Conservation (phyloP, 148 eudicot genomes). For the Rhododendron molle region DNA sequence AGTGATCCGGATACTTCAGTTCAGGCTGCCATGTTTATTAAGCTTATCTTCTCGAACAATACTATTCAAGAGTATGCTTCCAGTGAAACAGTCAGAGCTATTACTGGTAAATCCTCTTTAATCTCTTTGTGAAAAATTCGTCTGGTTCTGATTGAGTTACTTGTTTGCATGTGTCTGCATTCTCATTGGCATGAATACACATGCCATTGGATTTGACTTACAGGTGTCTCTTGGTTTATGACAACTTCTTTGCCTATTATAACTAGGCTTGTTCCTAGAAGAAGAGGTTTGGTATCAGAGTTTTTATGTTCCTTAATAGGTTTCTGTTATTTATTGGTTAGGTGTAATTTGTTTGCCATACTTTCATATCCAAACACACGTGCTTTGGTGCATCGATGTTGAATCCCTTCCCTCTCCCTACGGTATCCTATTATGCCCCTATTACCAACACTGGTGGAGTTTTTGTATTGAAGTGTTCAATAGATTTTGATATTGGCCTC, state of each 20-base stretch:
- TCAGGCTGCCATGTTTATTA: constrained; percentile 91
- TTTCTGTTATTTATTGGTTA: background rate
- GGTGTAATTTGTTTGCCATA: background rate
- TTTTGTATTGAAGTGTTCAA: too few relatives aligned
- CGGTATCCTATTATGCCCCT: background rate
- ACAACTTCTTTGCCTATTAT: background rate
- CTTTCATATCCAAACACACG: background rate
- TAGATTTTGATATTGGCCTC: background rate
- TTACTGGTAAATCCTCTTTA: constrained; percentile 60
- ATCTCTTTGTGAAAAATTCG: background rate
- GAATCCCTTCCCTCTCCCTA: background rate
- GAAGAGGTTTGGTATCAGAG: background rate
- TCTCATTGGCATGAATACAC: background rate
- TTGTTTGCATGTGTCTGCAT: background rate
- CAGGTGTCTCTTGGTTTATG: background rate
- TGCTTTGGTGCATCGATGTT: background rate
- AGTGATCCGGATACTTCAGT: constrained; percentile 93
- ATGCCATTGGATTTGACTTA: background rate
- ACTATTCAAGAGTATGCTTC: constrained; percentile 99
- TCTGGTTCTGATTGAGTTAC: background rate
- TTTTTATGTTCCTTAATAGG: background rate
- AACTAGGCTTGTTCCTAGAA: background rate
- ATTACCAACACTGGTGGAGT: background rate
- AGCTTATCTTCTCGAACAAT: constrained; percentile 87
- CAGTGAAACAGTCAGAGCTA: constrained; percentile 95